Evolutionary conservation across 2,329 filamentous ascomycete species (phyloP).

Genomic region (Penicillium paneum): DNA sequence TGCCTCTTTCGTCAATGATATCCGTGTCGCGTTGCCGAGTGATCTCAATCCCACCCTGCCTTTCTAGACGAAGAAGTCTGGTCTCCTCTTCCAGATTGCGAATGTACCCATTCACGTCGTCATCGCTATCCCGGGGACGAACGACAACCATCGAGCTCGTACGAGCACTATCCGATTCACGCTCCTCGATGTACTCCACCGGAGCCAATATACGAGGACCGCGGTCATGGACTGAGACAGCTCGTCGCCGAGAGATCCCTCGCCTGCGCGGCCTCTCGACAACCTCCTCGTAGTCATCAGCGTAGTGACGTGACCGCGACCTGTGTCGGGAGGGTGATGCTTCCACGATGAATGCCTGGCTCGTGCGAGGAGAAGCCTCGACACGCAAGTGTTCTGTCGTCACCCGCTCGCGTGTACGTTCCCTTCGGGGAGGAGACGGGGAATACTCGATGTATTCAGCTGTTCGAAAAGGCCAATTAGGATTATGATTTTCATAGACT

Average conservation of each 20-base stretch:
- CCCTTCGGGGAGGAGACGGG: slow-evolving; percentile 13
- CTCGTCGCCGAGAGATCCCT: slow-evolving; percentile 33
- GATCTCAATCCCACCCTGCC: slow-evolving; percentile 38
- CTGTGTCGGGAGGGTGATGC: slow-evolving; percentile 25
- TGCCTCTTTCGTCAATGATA: slow-evolving; percentile 36
- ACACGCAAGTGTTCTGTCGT: slow-evolving; percentile 23
- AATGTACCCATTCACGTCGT: slow-evolving; percentile 71
- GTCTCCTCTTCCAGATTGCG: slow-evolving; percentile 66
- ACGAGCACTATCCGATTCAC: slow-evolving; percentile 41
- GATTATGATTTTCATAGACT: background rate
- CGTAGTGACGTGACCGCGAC: slow-evolving; percentile 26
- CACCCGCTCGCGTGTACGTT: slow-evolving; percentile 26
- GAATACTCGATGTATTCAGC: slow-evolving; percentile 20
- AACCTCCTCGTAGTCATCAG: slow-evolving; percentile 27
- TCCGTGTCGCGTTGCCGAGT: slow-evolving; percentile 29
- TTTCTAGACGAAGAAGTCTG: slow-evolving; percentile 56
- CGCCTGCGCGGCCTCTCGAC: slow-evolving; percentile 27
- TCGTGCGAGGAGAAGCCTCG: slow-evolving; percentile 27
- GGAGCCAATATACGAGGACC: slow-evolving; percentile 38
- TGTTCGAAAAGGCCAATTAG: slow-evolving; percentile 13
- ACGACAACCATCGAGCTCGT: slow-evolving; percentile 51
- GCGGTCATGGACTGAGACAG: slow-evolving; percentile 34
- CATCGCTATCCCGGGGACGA: slow-evolving; percentile 50
- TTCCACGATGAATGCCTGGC: slow-evolving; percentile 35
- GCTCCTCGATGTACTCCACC: slow-evolving; percentile 36